Conservation (phyloP, 169 alveolate genomes). For the Plasmodium blacklocki region DNA sequence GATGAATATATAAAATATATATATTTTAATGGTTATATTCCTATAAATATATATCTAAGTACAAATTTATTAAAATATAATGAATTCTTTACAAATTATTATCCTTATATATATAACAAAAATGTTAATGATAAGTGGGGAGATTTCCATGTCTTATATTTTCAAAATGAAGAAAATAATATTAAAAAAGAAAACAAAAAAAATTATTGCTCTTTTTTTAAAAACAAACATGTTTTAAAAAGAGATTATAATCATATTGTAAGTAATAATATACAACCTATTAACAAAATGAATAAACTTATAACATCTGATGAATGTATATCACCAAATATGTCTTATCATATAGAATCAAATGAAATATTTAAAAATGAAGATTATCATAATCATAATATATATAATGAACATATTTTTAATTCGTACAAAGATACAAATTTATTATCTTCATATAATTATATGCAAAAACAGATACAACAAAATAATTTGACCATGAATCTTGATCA, state of each 20-base stretch:
- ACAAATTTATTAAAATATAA: slow-evolving; percentile 37
- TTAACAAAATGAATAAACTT: background rate
- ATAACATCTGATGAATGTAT: too few relatives aligned
- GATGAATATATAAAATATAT: slow-evolving; percentile 49
- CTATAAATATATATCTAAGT: slow-evolving; percentile 48
- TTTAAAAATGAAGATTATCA: too few relatives aligned
- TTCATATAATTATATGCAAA: too few relatives aligned
- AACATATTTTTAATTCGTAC: too few relatives aligned
- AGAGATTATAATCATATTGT: slow-evolving; percentile 28
- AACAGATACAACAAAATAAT: too few relatives aligned
- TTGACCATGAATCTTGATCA: too few relatives aligned
- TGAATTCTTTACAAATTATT: slow-evolving; percentile 23
- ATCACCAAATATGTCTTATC: too few relatives aligned
- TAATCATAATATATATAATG: too few relatives aligned
- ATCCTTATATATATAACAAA: slow-evolving; percentile 33
- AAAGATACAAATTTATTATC: too few relatives aligned
- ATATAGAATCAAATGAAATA: too few relatives aligned
- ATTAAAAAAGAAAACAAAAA: background rate
- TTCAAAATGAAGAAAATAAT: background rate
- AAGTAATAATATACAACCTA: slow-evolving; percentile 1
- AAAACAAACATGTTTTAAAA: slow-evolving; percentile 40
- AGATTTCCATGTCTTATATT: slow-evolving; percentile 43
- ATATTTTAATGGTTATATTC: slow-evolving; percentile 48
- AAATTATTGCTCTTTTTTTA: background rate
- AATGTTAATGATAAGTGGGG: slow-evolving; percentile 48